Conservation (phyloP, 2,329 filamentous ascomycete genomes). For the Aspergillus ochraceoroseus region DNA sequence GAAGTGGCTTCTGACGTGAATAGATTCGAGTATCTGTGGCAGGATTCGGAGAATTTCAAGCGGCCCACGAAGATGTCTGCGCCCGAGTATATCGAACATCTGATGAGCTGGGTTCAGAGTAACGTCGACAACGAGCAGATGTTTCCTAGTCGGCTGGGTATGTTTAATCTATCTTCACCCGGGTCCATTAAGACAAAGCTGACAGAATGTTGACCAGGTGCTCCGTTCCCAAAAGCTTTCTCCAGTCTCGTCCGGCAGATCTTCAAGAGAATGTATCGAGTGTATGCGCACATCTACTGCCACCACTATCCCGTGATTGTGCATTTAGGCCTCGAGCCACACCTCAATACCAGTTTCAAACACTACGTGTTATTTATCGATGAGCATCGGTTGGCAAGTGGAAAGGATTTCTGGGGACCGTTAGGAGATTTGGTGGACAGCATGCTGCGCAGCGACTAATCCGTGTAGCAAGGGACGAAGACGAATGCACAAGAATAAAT, state of each 20-base stretch:
- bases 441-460: slow-evolving; percentile 87
- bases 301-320: slow-evolving; percentile 97
- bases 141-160: slow-evolving; percentile 88
- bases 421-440: slow-evolving; percentile 93
- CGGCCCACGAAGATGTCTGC: slow-evolving; percentile 97
- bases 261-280: slow-evolving; percentile 97
- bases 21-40: slow-evolving; percentile 98
- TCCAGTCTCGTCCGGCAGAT: slow-evolving; percentile 84
- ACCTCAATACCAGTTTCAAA: slow-evolving; percentile 99
- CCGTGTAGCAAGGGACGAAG: slow-evolving; percentile 6
- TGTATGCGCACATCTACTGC: slow-evolving; percentile 99
- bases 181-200: neutral
- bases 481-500: slow-evolving; percentile 16
- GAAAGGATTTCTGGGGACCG: slow-evolving; percentile 96
- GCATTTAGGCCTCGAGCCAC: slow-evolving; percentile 89
- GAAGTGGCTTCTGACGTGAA: slow-evolving; percentile 13
- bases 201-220: slow-evolving; percentile 50
- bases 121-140: slow-evolving; percentile 94
- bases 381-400: slow-evolving; percentile 85
- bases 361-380: slow-evolving; percentile 98
- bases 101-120: slow-evolving; percentile 94
- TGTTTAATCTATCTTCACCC: slow-evolving; percentile 18
- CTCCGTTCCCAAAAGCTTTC: slow-evolving; percentile 92
- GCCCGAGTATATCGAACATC: slow-evolving; percentile 93
- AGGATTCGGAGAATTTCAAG: slow-evolving; percentile 90